Conservation (phyloP, 352 stramenopile genomes). For the Pythium utonaiense region DNA sequence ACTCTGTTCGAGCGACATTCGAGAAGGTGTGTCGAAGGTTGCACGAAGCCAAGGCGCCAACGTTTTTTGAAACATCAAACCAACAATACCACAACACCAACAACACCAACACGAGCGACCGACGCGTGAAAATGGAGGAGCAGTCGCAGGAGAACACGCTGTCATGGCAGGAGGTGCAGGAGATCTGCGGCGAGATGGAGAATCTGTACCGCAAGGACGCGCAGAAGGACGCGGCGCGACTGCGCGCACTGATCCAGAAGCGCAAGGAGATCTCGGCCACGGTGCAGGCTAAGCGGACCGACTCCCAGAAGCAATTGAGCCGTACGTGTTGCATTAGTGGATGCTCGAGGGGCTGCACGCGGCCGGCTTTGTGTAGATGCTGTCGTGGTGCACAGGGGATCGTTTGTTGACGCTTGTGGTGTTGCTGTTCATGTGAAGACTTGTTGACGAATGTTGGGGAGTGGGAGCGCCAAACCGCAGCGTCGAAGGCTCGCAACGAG, state of each 20-base stretch:
- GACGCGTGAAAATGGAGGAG: constrained; percentile 25
- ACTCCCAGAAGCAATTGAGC: constrained; percentile 51
- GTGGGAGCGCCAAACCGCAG: constrained; percentile 54
- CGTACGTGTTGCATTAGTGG: constrained; percentile 29
- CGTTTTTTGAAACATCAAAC: constrained; percentile 8
- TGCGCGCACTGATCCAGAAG: constrained; percentile 54
- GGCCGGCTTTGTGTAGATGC: not conserved
- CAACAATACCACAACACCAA: not conserved
- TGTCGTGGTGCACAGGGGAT: not conserved
- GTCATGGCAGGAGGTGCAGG: constrained; percentile 62
- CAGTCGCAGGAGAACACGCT: constrained; percentile 22
- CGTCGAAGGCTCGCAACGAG: constrained; percentile 43
- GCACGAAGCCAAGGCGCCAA: constrained; percentile 13
- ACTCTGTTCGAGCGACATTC: constrained; percentile 14
- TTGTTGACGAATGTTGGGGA: constrained; percentile 57
- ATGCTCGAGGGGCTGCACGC: too few species aligned
- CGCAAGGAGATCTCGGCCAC: constrained; percentile 54
- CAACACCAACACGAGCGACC: too few species aligned
- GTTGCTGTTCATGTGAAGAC: constrained; percentile 28
- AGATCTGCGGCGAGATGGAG: constrained; percentile 66
- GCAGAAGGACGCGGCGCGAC: constrained; percentile 46
- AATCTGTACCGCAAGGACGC: constrained; percentile 59
- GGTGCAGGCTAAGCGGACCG: constrained; percentile 38
- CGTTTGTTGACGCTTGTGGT: not conserved
- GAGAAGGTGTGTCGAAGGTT: constrained; percentile 28